phyloP scores from a whole-genome alignment of 305 asterid species.

The Fraxinus greggii region DNA sequence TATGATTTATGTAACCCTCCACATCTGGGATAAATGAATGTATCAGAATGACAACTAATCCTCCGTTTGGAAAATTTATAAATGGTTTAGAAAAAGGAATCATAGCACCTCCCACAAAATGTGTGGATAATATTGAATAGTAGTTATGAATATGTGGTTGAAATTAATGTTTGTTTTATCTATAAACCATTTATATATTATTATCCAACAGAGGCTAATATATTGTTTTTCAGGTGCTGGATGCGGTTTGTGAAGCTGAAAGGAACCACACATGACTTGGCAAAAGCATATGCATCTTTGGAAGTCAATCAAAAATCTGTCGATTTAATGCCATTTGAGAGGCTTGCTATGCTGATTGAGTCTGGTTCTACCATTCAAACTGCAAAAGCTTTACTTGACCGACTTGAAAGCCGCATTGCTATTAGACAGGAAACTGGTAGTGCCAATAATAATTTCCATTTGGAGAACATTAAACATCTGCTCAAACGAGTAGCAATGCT shows the following conservation, averaged over 20 bases:
- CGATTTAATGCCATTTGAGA: conserved; percentile 28
- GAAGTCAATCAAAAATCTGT: conserved; percentile 14
- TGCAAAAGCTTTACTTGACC: conserved; percentile 25
- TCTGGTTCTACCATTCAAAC: conserved; percentile 23
- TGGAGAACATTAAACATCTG: conserved; percentile 26
- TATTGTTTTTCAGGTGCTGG: conserved; percentile 27
- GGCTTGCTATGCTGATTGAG: conserved; percentile 26
- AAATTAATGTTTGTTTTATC: neutral
- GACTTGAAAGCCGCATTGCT: conserved; percentile 24
- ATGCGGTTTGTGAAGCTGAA: conserved; percentile 22
- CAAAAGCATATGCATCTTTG: conserved; percentile 25
- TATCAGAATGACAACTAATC: neutral
- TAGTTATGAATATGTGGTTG: neutral
- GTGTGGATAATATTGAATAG: neutral
- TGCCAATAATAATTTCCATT: conserved; percentile 2
- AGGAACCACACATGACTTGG: conserved; percentile 25
- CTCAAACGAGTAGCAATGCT: conserved; percentile 17
- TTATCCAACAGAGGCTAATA: neutral
- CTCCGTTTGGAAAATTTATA: neutral
- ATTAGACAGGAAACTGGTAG: conserved; percentile 18
- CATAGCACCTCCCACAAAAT: neutral
- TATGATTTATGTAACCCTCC: neutral
- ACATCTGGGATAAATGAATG: neutral
- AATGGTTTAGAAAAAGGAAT: neutral
- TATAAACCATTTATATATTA: neutral